These are phyloP conservation scores for Neurospora cerealis DNA, from an alignment of 495 filamentous ascomycete genomes.

Conservation along the genomic window DNA sequence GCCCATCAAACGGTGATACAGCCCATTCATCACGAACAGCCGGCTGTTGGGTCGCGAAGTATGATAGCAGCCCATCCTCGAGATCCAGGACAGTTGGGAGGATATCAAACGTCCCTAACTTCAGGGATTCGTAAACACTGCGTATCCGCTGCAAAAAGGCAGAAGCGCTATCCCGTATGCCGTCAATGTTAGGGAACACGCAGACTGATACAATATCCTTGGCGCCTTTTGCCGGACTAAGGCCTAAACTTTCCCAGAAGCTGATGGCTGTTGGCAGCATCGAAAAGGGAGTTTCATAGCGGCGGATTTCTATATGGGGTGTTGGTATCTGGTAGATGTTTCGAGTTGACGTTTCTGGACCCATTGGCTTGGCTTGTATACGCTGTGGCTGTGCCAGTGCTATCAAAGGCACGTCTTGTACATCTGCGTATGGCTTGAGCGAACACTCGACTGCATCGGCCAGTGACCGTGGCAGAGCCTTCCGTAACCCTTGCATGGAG, in stretches of 20 bases:
- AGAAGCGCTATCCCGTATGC: slow-evolving; percentile 47
- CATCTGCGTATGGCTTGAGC: slow-evolving; percentile 38
- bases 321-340: slow-evolving; percentile 41
- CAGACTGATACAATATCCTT: slow-evolving; percentile 78
- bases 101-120: slow-evolving; percentile 60
- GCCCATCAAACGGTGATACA: slow-evolving; percentile 15
- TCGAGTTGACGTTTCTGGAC: slow-evolving; percentile 25
- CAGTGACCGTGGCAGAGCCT: slow-evolving; percentile 28
- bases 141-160: slow-evolving; percentile 63
- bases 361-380: slow-evolving; percentile 33
- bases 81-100: slow-evolving; percentile 42
- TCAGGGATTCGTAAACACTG: slow-evolving; percentile 67
- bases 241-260: slow-evolving; percentile 87
- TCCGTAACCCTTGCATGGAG: slow-evolving; percentile 29
- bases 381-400: slow-evolving; percentile 32
- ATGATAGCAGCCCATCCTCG: slow-evolving; percentile 49
- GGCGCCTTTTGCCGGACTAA: slow-evolving; percentile 63
- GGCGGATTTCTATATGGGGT: slow-evolving; percentile 68
- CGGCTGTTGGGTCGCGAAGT: slow-evolving; percentile 9
- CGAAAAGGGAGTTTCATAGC: slow-evolving; percentile 63
- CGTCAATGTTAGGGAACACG: slow-evolving; percentile 58
- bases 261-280: slow-evolving; percentile 66
- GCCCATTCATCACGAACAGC: slow-evolving; percentile 28
- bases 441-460: slow-evolving; percentile 26
- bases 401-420: slow-evolving; percentile 41